Percentiles rank a stretch among this genome's conserved stretches.
Evolutionary conservation across 2,329 filamentous ascomycete genomes (phyloP).

Genomic region (Chaetoscypha palmicola): DNA sequence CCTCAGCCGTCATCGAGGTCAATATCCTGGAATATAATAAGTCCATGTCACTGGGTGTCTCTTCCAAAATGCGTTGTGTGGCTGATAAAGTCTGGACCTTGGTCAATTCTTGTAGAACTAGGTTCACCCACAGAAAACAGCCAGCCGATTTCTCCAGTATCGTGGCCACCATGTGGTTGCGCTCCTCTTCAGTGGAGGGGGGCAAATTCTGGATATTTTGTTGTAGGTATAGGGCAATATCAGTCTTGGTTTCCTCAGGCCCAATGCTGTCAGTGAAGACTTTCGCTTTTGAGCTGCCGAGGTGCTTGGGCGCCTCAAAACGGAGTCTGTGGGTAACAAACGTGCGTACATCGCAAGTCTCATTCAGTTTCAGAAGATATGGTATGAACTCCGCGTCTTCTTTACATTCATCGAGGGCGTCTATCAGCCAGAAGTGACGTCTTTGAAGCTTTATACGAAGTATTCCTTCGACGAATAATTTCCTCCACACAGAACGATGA

Average conservation of each 20-base stretch:
- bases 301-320: neutral
- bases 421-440: slow-evolving; percentile 15
- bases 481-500: slow-evolving; percentile 13
- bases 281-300: neutral
- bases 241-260: neutral
- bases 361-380: neutral
- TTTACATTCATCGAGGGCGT: slow-evolving; percentile 18
- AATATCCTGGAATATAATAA: slow-evolving; percentile 1
- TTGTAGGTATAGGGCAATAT: slow-evolving; percentile 1
- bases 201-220: neutral
- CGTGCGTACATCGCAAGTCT: neutral
- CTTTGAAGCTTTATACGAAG: slow-evolving; percentile 7
- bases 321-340: neutral
- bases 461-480: slow-evolving; percentile 12
- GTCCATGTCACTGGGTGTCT: slow-evolving; percentile 24
- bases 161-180: neutral
- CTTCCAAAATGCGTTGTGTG: slow-evolving; percentile 12
- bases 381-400: neutral
- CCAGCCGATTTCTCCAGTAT: neutral
- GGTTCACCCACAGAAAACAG: slow-evolving; percentile 1
- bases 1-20: neutral
- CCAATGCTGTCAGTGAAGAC: neutral
- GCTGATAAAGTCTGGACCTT: slow-evolving; percentile 17
- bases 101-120: slow-evolving; percentile 1
- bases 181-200: neutral